Conservation (phyloP, 768 basidiomycete genomes). For the Suillus spraguei region DNA sequence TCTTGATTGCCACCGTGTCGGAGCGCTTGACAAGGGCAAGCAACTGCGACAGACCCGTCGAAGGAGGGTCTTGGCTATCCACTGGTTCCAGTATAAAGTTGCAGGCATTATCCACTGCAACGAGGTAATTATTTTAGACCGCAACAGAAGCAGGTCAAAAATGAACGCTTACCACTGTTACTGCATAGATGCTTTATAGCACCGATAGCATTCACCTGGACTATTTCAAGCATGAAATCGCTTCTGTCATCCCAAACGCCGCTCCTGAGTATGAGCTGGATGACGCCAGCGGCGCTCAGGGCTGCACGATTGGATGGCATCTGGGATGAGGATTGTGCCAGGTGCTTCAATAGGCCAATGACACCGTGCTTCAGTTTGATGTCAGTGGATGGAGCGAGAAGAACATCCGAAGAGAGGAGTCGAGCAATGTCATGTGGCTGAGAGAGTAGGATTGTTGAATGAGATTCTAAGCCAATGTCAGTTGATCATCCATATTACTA, state of each 20-base stretch:
- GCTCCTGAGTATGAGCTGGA: conserved; percentile 62
- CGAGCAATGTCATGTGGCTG: conserved; percentile 67
- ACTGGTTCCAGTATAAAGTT: conserved; percentile 51
- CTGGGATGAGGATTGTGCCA: conserved; percentile 70
- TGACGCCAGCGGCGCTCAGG: conserved; percentile 62
- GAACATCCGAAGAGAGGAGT: conserved; percentile 54
- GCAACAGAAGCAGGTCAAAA: conserved; percentile 41
- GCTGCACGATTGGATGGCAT: conserved; percentile 58
- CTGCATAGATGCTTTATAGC: conserved; percentile 88
- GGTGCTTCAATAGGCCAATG: conserved; percentile 83
- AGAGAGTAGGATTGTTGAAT: conserved; percentile 61
- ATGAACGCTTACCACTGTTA: conserved; percentile 56
- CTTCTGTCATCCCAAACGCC: conserved; percentile 69
- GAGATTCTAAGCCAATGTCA: conserved; percentile 47
- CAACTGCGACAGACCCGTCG: conserved; percentile 66
- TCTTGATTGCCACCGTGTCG: conserved; percentile 80
- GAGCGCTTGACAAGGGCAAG: conserved; percentile 77
- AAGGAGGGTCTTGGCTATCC: conserved; percentile 27
- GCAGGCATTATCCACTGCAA: conserved; percentile 47
- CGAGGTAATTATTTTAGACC: conserved; percentile 26
- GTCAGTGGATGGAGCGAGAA: conserved; percentile 61
- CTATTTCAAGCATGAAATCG: conserved; percentile 81
- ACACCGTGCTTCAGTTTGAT: conserved; percentile 90
- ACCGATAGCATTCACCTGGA: conserved; percentile 88
- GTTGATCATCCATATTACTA: conserved; percentile 10